Conservation (phyloP, 2,329 filamentous ascomycete species). For the Penicillium sp. region DNA sequence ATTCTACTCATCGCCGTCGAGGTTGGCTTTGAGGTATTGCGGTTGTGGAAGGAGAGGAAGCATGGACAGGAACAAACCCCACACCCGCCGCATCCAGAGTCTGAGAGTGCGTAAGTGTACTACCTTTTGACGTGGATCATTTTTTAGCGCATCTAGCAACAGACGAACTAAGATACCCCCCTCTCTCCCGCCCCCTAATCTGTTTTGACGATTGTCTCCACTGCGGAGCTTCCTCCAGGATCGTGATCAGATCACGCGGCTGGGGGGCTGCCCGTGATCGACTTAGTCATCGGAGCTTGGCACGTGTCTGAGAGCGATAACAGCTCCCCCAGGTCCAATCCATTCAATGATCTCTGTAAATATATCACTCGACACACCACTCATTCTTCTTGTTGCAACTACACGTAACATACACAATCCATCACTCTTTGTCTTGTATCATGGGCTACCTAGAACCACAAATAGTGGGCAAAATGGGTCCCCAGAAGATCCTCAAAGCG, state of each 20-base stretch:
- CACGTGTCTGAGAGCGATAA: slow-evolving; percentile 2
- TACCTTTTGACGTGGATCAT: neutral
- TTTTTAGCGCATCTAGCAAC: neutral
- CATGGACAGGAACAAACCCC: slow-evolving; percentile 30
- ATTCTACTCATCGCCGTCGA: slow-evolving; percentile 90
- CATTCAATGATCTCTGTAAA: neutral
- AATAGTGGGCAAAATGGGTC: slow-evolving; percentile 26
- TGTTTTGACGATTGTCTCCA: slow-evolving; percentile 1
- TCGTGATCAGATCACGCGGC: slow-evolving; percentile 4
- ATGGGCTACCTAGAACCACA: slow-evolving; percentile 19
- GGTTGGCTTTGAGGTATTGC: slow-evolving; percentile 76
- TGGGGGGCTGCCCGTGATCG: slow-evolving; percentile 10
- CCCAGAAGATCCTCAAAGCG: slow-evolving; percentile 31
- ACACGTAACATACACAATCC: neutral
- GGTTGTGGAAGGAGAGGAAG: slow-evolving; percentile 60
- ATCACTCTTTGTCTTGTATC: neutral
- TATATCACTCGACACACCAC: neutral
- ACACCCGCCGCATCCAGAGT: slow-evolving; percentile 4
- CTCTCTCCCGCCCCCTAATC: slow-evolving; percentile 7
- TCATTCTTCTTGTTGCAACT: neutral
- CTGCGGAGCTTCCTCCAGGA: slow-evolving; percentile 1
- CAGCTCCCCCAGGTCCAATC: slow-evolving; percentile 4
- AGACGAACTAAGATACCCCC: slow-evolving; percentile 7
- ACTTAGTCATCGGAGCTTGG: slow-evolving; percentile 13
- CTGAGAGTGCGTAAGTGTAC: neutral